These are phyloP conservation scores for Ceratocystis variospora DNA, from an alignment of 2,329 filamentous ascomycete genomes.

Conservation along the genomic window DNA sequence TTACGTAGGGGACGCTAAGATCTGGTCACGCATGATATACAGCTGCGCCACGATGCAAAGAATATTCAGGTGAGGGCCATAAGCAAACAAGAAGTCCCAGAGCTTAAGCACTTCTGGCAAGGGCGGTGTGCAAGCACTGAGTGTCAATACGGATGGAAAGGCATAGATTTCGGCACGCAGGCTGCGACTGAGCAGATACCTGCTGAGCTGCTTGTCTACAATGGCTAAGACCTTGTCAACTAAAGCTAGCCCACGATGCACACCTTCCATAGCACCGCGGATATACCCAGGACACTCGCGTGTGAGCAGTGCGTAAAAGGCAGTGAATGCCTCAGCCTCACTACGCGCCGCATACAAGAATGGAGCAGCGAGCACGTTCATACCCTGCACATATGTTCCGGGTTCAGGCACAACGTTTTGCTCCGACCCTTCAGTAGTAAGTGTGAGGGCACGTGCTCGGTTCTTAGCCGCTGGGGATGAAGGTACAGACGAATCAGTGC, in stretches of 20 bases:
- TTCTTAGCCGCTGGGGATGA: constrained; percentile 29
- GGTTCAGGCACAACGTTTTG: constrained; percentile 43
- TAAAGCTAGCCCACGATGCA: constrained; percentile 78
- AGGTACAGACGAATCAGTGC: constrained; percentile 13
- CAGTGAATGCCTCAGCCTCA: constrained; percentile 86
- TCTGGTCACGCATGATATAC: constrained; percentile 70
- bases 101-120: constrained; percentile 82
- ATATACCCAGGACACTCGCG: constrained; percentile 87
- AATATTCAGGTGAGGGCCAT: constrained; percentile 87
- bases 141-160: constrained; percentile 84
- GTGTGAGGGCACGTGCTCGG: constrained; percentile 42
- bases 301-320: constrained; percentile 78
- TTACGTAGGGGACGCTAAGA: constrained; percentile 73
- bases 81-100: constrained; percentile 96
- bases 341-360: constrained; percentile 90
- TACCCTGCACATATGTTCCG: constrained; percentile 91
- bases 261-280: constrained; percentile 89
- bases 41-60: constrained; percentile 93
- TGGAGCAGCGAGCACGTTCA: constrained; percentile 94
- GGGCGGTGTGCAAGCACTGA: constrained; percentile 91
- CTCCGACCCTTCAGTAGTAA: constrained; percentile 52
- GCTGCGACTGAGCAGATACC: constrained; percentile 71
- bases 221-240: constrained; percentile 87
- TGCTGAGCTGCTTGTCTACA: constrained; percentile 75
- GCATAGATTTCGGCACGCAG: constrained; percentile 91